A percentile compares a stretch with the other conserved stretches of the same genome.
Conservation (phyloP, 1,284 basidiomycete species). For the Peniophora sp. region DNA sequence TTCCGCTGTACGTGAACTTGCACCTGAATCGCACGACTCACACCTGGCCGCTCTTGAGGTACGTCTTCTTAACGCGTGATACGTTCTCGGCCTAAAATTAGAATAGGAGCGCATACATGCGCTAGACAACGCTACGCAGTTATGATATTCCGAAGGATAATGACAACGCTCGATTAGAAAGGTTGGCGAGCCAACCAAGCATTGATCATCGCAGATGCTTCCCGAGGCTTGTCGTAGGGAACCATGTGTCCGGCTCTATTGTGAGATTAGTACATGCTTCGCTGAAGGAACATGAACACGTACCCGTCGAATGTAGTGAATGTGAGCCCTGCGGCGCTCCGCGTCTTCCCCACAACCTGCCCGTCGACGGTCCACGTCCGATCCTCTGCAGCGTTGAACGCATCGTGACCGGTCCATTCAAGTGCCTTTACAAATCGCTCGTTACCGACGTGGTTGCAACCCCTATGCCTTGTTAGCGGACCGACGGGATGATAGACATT, state of each 20-base stretch:
- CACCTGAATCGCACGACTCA: constrained; percentile 68
- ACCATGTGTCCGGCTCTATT: too few species aligned
- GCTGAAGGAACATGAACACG: too few species aligned
- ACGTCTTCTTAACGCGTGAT: constrained; percentile 12
- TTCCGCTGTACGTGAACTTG: constrained; percentile 58
- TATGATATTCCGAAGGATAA: too few species aligned
- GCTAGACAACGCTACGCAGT: neutral
- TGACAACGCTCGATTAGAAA: too few species aligned
- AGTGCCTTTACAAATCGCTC: constrained; percentile 51
- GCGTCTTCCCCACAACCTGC: constrained; percentile 42
- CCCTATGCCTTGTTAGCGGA: too few species aligned
- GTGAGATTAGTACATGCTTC: too few species aligned
- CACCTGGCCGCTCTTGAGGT: constrained; percentile 75
- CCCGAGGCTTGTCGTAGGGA: constrained; percentile 51
- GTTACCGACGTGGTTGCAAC: constrained; percentile 71
- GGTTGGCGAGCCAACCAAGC: too few species aligned
- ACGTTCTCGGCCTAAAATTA: neutral
- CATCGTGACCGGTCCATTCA: constrained; percentile 50
- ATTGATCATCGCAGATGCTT: constrained; percentile 40
- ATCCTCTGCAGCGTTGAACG: constrained; percentile 35
- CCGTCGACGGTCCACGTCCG: constrained; percentile 50
- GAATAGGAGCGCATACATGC: neutral
- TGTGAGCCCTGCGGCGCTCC: constrained; percentile 49
- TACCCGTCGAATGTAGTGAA: constrained; percentile 51
- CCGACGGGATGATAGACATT: too few species aligned